Evolutionary conservation across 2,329 filamentous ascomycete species (phyloP).

Genomic region (Pseudocercospora crystallina): DNA sequence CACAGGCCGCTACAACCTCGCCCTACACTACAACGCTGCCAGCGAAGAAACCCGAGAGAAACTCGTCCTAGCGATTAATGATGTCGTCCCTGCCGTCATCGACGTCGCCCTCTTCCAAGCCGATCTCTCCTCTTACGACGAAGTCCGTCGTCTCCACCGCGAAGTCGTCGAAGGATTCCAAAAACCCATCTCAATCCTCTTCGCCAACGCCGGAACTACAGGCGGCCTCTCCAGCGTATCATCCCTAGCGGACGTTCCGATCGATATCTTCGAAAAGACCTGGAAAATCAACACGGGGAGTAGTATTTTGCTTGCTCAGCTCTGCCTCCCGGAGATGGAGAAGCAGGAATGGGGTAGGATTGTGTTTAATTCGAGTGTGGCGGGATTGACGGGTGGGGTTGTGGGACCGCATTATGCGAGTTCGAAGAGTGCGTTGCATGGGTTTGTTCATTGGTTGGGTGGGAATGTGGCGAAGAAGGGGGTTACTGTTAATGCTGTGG

Average conservation of each 20-base stretch:
- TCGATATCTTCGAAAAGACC: conserved; percentile 39
- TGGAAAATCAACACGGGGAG: conserved; percentile 42
- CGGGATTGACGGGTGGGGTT: conserved; percentile 42
- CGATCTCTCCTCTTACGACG: conserved; percentile 22
- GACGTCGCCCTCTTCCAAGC: conserved; percentile 35
- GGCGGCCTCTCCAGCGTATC: conserved; percentile 27
- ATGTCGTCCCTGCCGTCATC: conserved; percentile 40
- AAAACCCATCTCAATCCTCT: conserved; percentile 34
- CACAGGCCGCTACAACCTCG: conserved; percentile 42
- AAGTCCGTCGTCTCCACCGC: conserved; percentile 36
- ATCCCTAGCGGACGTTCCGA: conserved; percentile 35
- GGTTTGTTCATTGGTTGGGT: conserved; percentile 49
- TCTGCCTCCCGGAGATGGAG: conserved; percentile 42
- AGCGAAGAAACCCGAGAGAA: conserved; percentile 34
- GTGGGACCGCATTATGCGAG: conserved; percentile 44
- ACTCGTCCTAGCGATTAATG: conserved; percentile 31
- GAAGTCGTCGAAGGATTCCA: conserved; percentile 36
- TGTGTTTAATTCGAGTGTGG: conserved; percentile 41
- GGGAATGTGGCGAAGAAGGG: conserved; percentile 44
- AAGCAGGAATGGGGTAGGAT: conserved; percentile 38
- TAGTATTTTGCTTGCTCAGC: conserved; percentile 39
- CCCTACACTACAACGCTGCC: conserved; percentile 45
- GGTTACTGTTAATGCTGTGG: conserved; percentile 51
- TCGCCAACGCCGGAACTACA: conserved; percentile 41
- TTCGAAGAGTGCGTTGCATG: conserved; percentile 47